Base-by-base conservation (phyloP, 108 stramenopile genomes). In the Hondaea fermentalgiana region DNA sequence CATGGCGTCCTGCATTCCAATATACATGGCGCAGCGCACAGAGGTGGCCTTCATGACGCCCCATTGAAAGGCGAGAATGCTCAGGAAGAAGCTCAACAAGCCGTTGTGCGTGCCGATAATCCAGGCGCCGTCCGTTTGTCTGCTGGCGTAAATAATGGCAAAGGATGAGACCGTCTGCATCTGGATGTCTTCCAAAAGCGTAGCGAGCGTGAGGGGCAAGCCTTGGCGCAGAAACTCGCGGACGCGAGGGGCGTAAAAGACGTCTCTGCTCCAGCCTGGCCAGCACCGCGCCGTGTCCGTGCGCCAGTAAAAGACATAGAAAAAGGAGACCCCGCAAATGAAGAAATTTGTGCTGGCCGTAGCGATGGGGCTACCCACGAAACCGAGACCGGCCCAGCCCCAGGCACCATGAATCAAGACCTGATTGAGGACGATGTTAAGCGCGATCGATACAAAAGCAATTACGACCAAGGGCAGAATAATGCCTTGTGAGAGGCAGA, bases 21-120 rank as follows among this genome's bases (percentile, higher is more conserved):
- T 83, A 45, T 53, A 83, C 45, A 53, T 47, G 25, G 43, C 76
- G 23, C 49, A 83, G 12, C 76, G 76, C 3, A 83, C 76, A 53
- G 76, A 83, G 51, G 76, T 83, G 25, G 49, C 51, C 49, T 83
- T 83, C 76, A 83, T 83, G 45, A 83, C 76, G 28, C 76, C 76
- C 76, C 76, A 83, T 35, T 83, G 76, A 83, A 83, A 83, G 49
- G 76, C 45, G 8, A 83, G 28, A 35, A 53, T 83, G 51, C 76
- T 53, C 16, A 83, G 76, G 49, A 83, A 53, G 49, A 83, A 83
- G 25, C 49, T 53, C 6, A 83, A 45, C 76, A 83, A 53, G 4
- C 76, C 76, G 3, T 83, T 83, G 76, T 83, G 76, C 23, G 76
- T 53, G n/a, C 76, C 76, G 3, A 83, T 53, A 23, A 83, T 53